Conservation (phyloP, 139 green algal species). For the Chlamydomonas schloesseri region DNA sequence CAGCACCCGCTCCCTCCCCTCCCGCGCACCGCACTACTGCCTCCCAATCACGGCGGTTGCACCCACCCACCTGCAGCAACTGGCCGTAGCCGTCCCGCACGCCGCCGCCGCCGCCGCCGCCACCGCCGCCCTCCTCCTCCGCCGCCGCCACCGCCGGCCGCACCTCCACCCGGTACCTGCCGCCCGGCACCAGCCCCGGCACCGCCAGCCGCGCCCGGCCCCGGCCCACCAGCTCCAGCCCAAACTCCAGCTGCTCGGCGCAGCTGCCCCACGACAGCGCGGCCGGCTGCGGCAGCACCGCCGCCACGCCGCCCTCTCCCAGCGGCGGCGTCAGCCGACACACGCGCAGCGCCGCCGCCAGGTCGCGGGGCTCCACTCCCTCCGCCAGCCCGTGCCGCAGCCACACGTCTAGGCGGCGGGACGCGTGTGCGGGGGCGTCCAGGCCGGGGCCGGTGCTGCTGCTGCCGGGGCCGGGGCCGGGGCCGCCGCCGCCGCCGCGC, state of each 20-base stretch:
- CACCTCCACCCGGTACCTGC: not conserved
- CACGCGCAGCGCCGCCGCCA: conserved; percentile 35
- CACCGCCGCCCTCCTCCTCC: too few species aligned
- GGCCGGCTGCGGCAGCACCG: not conserved
- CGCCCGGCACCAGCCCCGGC: not conserved
- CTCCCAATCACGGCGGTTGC: too few species aligned
- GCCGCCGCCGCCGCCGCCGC: not conserved
- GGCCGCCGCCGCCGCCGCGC: not conserved
- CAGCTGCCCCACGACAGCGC: not conserved
- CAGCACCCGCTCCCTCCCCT: too few species aligned
- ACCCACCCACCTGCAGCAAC: too few species aligned
- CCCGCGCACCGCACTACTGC: too few species aligned
- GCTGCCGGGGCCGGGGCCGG: too few species aligned
- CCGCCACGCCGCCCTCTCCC: not conserved
- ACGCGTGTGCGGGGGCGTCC: not conserved
- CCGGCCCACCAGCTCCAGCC: not conserved
- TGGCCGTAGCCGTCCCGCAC: conserved; percentile 15
- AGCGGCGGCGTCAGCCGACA: not conserved
- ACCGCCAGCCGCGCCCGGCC: not conserved
- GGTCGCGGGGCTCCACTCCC: not conserved
- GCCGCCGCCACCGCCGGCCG: not conserved
- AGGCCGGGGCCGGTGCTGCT: not conserved
- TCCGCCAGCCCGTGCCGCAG: conserved; percentile 54
- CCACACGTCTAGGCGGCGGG: conserved; percentile 61
- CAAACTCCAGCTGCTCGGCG: not conserved